Evolutionary conservation across 1,139 yeast species (phyloP).

Genomic region (Petasospora fabianii): DNA sequence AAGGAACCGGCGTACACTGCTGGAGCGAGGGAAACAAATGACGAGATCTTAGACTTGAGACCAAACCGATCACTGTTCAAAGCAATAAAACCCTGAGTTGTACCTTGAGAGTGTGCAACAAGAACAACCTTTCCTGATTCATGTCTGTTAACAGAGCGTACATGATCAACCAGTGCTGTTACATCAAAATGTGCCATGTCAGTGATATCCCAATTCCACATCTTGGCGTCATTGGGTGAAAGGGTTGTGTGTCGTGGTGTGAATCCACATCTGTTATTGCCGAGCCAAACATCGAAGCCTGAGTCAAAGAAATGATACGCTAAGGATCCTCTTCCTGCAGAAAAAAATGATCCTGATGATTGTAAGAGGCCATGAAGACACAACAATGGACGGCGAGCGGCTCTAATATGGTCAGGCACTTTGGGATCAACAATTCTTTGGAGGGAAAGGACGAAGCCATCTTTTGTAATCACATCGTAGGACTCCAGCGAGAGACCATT

Average conservation of each 20-base stretch:
- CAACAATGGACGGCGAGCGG: conserved; percentile 53
- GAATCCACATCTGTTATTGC: conserved; percentile 87
- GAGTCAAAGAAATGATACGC: conserved; percentile 56
- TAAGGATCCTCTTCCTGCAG: conserved; percentile 72
- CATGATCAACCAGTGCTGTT: conserved; percentile 64
- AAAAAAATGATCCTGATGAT: conserved; percentile 79
- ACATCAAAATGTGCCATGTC: conserved; percentile 79
- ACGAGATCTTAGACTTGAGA: conserved; percentile 48
- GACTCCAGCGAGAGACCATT: conserved; percentile 58
- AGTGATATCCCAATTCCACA: conserved; percentile 85
- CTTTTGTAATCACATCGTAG: conserved; percentile 64
- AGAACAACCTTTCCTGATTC: conserved; percentile 49
- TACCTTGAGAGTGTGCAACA: conserved; percentile 90
- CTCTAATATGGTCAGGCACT: conserved; percentile 33
- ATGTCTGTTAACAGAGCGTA: conserved; percentile 39
- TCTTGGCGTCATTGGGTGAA: conserved; percentile 45
- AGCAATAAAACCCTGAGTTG: conserved; percentile 74
- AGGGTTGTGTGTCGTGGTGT: conserved; percentile 53
- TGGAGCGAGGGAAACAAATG: conserved; percentile 79
- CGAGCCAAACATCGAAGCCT: conserved; percentile 93
- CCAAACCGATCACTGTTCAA: conserved; percentile 46
- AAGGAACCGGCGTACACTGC: conserved; percentile 85
- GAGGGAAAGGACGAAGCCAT: conserved; percentile 67
- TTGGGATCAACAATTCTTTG: conserved; percentile 58
- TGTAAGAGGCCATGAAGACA: conserved; percentile 84